phyloP scores from a whole-genome alignment of 805 yeast species.

The Middelhovenomyces tepae region DNA sequence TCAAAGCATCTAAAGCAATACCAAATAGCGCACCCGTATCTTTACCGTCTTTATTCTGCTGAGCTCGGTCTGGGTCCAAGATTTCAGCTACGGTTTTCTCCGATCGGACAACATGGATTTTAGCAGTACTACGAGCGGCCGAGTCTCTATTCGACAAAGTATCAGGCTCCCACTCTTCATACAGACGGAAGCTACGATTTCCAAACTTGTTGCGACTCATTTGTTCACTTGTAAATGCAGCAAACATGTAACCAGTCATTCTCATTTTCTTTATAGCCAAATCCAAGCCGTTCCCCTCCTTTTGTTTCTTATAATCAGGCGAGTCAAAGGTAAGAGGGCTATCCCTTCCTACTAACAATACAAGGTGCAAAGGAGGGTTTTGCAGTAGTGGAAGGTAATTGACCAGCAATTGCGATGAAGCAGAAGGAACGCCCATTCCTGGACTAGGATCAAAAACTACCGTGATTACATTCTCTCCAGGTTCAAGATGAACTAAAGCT shows the following conservation, averaged over 20 bases:
- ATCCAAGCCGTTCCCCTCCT: constrained; percentile 59
- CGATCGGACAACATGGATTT: constrained; percentile 67
- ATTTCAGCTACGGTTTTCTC: constrained; percentile 62
- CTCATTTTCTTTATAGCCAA: constrained; percentile 66
- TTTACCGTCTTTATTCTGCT: constrained; percentile 68
- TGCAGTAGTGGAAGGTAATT: constrained; percentile 47
- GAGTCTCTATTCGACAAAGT: constrained; percentile 43
- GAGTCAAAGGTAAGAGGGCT: constrained; percentile 65
- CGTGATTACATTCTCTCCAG: constrained; percentile 53
- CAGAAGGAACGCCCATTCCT: constrained; percentile 5
- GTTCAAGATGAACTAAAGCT: constrained; percentile 59
- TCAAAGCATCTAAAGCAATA: constrained; percentile 70
- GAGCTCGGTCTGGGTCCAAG: constrained; percentile 73
- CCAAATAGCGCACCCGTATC: constrained; percentile 69
- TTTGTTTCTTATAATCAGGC: constrained; percentile 33
- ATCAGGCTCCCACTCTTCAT: constrained; percentile 50
- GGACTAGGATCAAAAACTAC: constrained; percentile 31
- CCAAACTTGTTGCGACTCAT: constrained; percentile 76
- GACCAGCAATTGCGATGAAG: constrained; percentile 28
- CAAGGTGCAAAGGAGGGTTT: constrained; percentile 74
- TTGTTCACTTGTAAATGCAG: constrained; percentile 84
- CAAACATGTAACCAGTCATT: constrained; percentile 81
- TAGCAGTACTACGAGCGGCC: constrained; percentile 48
- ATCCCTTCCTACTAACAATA: constrained; percentile 67
- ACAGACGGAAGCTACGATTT: constrained; percentile 64